Percentiles rank a stretch among this genome's conserved stretches.
These are phyloP conservation scores for Ciborinia camelliae DNA, from an alignment of 2,329 filamentous ascomycete genomes.

Conservation along the genomic window DNA sequence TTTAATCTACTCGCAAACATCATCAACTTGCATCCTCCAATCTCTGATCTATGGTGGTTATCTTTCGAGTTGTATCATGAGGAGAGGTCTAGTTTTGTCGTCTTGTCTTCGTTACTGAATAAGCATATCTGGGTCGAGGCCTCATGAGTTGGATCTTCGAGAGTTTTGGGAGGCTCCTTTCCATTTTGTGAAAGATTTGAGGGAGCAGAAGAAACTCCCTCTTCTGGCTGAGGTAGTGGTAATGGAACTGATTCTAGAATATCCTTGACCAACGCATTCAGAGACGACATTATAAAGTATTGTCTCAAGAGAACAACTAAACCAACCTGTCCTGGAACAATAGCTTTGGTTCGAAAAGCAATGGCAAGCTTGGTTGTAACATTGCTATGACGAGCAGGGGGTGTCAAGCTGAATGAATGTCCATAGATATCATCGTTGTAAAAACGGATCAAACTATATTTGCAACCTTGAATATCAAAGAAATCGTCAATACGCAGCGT, in stretches of 20 bases:
- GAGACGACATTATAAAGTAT: constrained; percentile 37
- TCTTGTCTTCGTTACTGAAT: constrained; percentile 42
- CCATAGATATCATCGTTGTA: constrained; percentile 40
- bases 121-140: constrained; percentile 28
- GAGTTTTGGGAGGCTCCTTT: neutral
- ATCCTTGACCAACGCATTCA: constrained; percentile 44
- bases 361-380: constrained; percentile 33
- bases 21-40: constrained; percentile 9
- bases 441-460: constrained; percentile 42
- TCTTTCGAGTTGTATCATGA: constrained; percentile 35
- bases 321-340: constrained; percentile 20
- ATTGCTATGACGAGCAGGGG: constrained; percentile 9
- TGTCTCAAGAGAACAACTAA: constrained; percentile 42
- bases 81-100: constrained; percentile 44
- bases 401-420: constrained; percentile 34
- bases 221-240: constrained; percentile 23
- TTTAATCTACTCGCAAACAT: constrained; percentile 16
- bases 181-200: too few relatives aligned
- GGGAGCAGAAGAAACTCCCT: too few relatives aligned
- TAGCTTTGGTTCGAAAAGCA: neutral
- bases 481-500: constrained; percentile 40
- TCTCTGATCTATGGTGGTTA: constrained; percentile 1
- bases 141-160: constrained; percentile 23
- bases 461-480: constrained; percentile 32
- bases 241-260: constrained; percentile 43